Conservation (phyloP, 371 early-diverging fungal species). For the Mucor racemosus region DNA sequence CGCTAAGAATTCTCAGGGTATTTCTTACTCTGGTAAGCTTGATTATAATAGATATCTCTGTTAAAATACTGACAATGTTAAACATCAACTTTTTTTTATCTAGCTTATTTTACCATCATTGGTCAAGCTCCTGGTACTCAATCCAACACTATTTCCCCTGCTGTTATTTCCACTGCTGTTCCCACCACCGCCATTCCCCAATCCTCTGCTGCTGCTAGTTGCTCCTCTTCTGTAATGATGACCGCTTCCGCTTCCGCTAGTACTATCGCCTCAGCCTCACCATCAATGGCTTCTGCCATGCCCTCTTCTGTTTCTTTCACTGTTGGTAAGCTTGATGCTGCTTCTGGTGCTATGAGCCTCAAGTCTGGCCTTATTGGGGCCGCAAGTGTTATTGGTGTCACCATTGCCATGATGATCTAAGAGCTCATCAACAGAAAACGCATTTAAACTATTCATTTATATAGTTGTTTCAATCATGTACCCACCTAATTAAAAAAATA, state of each 20-base stretch:
- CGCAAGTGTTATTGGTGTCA: constrained; percentile 24
- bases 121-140: background rate
- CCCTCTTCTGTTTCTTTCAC: constrained; percentile 3
- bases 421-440: too few species aligned
- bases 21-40: background rate
- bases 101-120: background rate
- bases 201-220: background rate
- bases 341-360: constrained; percentile 11
- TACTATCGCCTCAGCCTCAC: background rate
- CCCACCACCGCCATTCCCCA: background rate
- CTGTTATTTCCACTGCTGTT: background rate
- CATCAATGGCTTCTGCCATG: background rate
- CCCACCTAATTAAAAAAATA: too few species aligned
- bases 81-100: background rate
- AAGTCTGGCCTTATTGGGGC: constrained; percentile 28
- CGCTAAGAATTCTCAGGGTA: background rate
- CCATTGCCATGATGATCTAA: constrained; percentile 27
- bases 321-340: background rate
- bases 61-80: too few species aligned
- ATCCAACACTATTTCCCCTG: background rate
- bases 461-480: too few species aligned
- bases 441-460: too few species aligned
- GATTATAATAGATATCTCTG: background rate
- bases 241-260: background rate
- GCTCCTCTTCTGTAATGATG: background rate